phyloP scores from a whole-genome alignment of 2,329 filamentous ascomycete species.

The Neofusicoccum cordaticola region DNA sequence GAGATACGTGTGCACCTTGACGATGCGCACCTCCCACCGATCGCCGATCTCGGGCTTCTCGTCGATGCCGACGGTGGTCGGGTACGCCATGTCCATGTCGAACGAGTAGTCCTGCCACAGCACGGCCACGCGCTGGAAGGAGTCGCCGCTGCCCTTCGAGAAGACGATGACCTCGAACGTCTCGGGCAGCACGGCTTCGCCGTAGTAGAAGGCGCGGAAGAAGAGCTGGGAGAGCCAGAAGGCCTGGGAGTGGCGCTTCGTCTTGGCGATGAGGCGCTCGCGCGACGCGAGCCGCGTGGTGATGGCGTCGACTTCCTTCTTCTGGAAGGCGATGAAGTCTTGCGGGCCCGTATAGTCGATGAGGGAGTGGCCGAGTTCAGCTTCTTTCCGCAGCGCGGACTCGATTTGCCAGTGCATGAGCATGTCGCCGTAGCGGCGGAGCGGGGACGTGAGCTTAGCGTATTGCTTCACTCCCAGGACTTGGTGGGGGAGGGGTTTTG shows the following conservation, averaged over 20 bases:
- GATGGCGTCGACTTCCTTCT: constrained; percentile 46
- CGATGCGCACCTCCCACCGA: constrained; percentile 46
- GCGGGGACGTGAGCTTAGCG: constrained; percentile 58
- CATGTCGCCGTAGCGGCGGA: constrained; percentile 61
- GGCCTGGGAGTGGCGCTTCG: constrained; percentile 32
- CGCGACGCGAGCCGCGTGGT: constrained; percentile 46
- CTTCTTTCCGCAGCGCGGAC: constrained; percentile 58
- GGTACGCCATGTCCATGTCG: constrained; percentile 23
- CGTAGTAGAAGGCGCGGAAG: constrained; percentile 57
- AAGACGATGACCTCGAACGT: constrained; percentile 40
- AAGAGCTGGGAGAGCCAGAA: constrained; percentile 56
- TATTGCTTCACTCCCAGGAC: constrained; percentile 54
- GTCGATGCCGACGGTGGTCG: constrained; percentile 16
- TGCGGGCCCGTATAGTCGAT: constrained; percentile 17
- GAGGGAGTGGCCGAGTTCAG: constrained; percentile 43
- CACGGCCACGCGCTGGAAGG: background rate
- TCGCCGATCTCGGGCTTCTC: constrained; percentile 37
- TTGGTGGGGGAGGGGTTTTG: constrained; percentile 48
- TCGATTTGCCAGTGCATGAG: constrained; percentile 64
- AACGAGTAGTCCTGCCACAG: constrained; percentile 2
- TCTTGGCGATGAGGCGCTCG: constrained; percentile 43
- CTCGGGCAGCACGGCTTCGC: constrained; percentile 50
- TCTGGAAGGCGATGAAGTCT: constrained; percentile 49
- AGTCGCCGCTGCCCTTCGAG: background rate
- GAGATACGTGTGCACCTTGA: constrained; percentile 35